These are phyloP conservation scores for Aureobasidium subglaciale DNA, from an alignment of 2,329 filamentous ascomycete genomes.

Conservation along the genomic window DNA sequence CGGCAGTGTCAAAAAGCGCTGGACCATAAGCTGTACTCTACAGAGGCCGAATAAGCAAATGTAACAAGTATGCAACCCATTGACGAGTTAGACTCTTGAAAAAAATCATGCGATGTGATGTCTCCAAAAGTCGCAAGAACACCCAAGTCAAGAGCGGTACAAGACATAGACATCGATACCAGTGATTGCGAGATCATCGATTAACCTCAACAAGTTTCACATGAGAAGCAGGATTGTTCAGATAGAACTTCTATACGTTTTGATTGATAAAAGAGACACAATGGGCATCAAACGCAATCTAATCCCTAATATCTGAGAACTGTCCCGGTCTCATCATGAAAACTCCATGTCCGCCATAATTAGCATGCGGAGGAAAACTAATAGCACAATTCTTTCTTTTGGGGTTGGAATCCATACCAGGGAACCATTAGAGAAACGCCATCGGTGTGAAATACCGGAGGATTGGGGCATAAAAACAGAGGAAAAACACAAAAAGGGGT, in stretches of 20 bases:
- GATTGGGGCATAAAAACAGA: neutral
- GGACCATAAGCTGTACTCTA: too few species aligned
- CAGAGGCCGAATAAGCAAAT: too few species aligned
- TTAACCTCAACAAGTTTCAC: neutral
- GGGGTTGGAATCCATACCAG: neutral
- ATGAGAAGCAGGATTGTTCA: neutral
- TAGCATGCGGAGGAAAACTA: neutral
- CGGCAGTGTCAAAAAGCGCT: too few species aligned
- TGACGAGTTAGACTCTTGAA: too few species aligned
- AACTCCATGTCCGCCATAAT: constrained; percentile 1
- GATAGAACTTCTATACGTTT: neutral
- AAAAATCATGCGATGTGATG: too few species aligned
- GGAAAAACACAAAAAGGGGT: neutral
- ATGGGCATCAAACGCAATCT: constrained; percentile 5
- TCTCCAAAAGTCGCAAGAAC: too few species aligned
- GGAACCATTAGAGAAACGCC: neutral
- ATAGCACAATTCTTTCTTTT: constrained; percentile 3
- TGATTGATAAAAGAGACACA: neutral
- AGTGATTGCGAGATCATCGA: too few species aligned
- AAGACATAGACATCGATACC: too few species aligned
- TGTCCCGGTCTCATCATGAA: neutral
- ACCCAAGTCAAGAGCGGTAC: too few species aligned
- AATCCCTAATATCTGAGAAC: neutral
- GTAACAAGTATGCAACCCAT: too few species aligned
- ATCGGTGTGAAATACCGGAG: neutral